Percentiles rank a stretch among this genome's conserved stretches.
phyloP scores from a whole-genome alignment of 306 rosid species.

The Ochetophila trinervis region DNA sequence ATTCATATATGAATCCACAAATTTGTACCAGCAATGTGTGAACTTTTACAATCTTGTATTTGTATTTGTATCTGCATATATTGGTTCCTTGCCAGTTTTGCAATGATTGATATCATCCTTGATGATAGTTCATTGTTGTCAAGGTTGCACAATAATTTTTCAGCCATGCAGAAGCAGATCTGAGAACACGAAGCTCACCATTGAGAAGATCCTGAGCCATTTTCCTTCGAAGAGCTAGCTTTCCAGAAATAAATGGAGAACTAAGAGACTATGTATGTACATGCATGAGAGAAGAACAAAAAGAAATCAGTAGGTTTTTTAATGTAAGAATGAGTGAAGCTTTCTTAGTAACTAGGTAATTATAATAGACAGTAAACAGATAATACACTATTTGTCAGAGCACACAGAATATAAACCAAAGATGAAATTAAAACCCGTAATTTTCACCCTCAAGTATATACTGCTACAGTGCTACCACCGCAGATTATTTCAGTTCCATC shows the following conservation, averaged over 20 bases:
- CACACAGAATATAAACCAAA: no score
- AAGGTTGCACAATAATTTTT: slow-evolving; percentile 45
- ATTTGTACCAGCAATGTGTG: no score
- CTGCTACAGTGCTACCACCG: no score
- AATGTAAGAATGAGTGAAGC: not conserved
- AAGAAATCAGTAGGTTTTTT: not conserved
- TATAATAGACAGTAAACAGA: no score
- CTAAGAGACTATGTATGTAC: slow-evolving; percentile 31
- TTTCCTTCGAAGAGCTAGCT: slow-evolving; percentile 31
- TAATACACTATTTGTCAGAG: no score
- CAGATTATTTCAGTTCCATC: no score
- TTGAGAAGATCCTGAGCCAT: slow-evolving; percentile 61
- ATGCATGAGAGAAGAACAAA: not conserved
- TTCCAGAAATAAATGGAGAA: slow-evolving; percentile 20
- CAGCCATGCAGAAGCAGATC: slow-evolving; percentile 61
- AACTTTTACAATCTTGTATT: no score
- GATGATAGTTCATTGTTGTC: not conserved
- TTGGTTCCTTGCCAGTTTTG: not conserved
- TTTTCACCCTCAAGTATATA: no score
- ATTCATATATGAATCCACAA: no score
- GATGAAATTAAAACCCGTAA: no score
- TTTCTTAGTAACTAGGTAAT: no score
- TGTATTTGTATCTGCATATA: no score
- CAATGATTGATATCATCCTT: not conserved
- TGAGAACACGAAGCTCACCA: slow-evolving; percentile 65